These are phyloP conservation scores for Blastobotrys elegans DNA, from an alignment of 1,139 yeast species.

Conservation along the genomic window DNA sequence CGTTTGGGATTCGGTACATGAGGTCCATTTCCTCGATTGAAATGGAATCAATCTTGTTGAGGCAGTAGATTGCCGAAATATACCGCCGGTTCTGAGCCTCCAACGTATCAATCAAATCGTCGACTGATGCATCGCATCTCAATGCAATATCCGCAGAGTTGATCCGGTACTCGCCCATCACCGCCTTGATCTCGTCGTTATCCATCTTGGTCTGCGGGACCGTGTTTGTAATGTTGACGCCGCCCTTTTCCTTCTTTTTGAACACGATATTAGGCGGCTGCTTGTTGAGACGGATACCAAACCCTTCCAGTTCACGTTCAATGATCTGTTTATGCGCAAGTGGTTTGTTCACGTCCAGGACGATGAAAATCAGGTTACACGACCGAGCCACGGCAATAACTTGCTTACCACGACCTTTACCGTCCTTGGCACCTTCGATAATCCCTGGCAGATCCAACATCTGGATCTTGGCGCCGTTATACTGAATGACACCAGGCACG, in stretches of 20 bases:
- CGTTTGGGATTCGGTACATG: constrained; percentile 86
- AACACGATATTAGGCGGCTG: constrained; percentile 88
- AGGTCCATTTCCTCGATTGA: constrained; percentile 89
- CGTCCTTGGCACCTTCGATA: constrained; percentile 98
- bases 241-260: constrained; percentile 93
- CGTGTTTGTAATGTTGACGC: constrained; percentile 87
- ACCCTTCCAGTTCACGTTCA: constrained; percentile 93
- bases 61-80: constrained; percentile 89
- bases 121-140: constrained; percentile 96
- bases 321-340: constrained; percentile 88
- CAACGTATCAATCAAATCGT: constrained; percentile 88
- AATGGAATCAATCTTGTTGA: constrained; percentile 92
- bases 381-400: constrained; percentile 98
- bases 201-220: constrained; percentile 89
- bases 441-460: constrained; percentile 98
- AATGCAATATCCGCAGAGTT: constrained; percentile 96
- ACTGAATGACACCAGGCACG: constrained; percentile 93
- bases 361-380: constrained; percentile 86
- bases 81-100: constrained; percentile 87
- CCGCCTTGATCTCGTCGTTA: constrained; percentile 90
- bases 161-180: constrained; percentile 89
- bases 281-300: constrained; percentile 91
- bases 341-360: constrained; percentile 93
- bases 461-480: constrained; percentile 95
- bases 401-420: constrained; percentile 98